Conservation (phyloP, 805 yeast genomes). For the Kodamaea leandrae region DNA sequence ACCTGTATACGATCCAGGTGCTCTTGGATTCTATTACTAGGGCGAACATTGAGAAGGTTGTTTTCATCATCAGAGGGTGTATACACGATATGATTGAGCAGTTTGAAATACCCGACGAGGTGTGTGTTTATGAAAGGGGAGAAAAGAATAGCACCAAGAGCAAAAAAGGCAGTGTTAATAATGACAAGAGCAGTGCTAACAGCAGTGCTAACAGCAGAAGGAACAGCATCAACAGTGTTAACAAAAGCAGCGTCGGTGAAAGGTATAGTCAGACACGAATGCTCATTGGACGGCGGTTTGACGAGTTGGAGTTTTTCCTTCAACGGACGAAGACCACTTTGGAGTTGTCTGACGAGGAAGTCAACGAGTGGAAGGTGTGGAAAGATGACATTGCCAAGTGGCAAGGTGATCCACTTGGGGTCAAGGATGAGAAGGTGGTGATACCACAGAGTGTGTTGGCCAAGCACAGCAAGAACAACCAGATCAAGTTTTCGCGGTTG, state of each 20-base stretch:
- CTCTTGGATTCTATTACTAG: conserved; percentile 5
- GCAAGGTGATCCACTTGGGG: conserved; percentile 3
- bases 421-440: conserved; percentile 1
- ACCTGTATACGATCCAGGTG: conserved; percentile 9
- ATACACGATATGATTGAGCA: conserved; percentile 11
- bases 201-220: too few species aligned
- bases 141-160: too few species aligned
- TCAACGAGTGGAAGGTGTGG: conserved; percentile 3
- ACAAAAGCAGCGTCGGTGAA: conserved; percentile 7
- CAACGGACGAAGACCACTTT: background rate
- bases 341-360: conserved; percentile 4
- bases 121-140: conserved; percentile 4
- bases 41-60: conserved; percentile 1
- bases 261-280: conserved; percentile 4
- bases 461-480: conserved; percentile 7
- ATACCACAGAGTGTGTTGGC: conserved; percentile 6
- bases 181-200: too few species aligned
- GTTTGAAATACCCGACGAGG: conserved; percentile 11
- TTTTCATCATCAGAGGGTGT: conserved; percentile 10
- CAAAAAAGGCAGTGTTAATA: too few species aligned
- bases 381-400: background rate
- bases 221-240: too few species aligned
- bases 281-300: conserved; percentile 6
- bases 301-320: conserved; percentile 5
- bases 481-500: conserved; percentile 7